phyloP scores from a whole-genome alignment of 495 filamentous ascomycete species.

The Symbiotaphrina buchneri region DNA sequence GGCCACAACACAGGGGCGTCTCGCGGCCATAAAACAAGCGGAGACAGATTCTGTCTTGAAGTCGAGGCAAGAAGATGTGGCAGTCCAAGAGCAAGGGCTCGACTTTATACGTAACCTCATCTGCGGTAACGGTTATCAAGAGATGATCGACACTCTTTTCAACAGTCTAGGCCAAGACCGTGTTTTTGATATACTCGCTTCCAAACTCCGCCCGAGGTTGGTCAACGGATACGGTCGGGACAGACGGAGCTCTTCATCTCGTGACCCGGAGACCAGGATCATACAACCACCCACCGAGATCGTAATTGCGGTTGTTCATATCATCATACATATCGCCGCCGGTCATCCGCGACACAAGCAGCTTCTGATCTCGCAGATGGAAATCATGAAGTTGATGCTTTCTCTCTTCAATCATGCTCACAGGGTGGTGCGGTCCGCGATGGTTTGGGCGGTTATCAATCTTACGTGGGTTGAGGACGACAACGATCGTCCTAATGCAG shows the following conservation, averaged over 20 bases:
- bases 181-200: conserved; percentile 51
- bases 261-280: conserved; percentile 1
- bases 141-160: conserved; percentile 76
- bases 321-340: conserved; percentile 72
- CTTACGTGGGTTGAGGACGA: conserved; percentile 59
- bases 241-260: background rate
- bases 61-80: conserved; percentile 53
- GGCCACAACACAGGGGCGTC: conserved; percentile 8
- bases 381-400: conserved; percentile 25
- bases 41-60: conserved; percentile 32
- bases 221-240: conserved; percentile 1
- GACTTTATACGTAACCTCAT: conserved; percentile 82
- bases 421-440: conserved; percentile 44
- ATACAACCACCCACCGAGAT: conserved; percentile 45
- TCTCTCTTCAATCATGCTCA: conserved; percentile 43
- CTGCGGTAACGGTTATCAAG: conserved; percentile 33
- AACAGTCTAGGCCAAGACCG: conserved; percentile 47
- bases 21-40: conserved; percentile 26
- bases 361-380: conserved; percentile 40
- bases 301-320: conserved; percentile 45
- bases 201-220: conserved; percentile 27
- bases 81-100: conserved; percentile 75
- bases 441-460: conserved; percentile 67
- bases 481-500: conserved; percentile 33
- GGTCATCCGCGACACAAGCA: conserved; percentile 54